Evolutionary conservation across 2,329 filamentous ascomycete genomes (phyloP), one percentile per base, ranked within the genome.

Genomic region (Fusarium udum): DNA sequence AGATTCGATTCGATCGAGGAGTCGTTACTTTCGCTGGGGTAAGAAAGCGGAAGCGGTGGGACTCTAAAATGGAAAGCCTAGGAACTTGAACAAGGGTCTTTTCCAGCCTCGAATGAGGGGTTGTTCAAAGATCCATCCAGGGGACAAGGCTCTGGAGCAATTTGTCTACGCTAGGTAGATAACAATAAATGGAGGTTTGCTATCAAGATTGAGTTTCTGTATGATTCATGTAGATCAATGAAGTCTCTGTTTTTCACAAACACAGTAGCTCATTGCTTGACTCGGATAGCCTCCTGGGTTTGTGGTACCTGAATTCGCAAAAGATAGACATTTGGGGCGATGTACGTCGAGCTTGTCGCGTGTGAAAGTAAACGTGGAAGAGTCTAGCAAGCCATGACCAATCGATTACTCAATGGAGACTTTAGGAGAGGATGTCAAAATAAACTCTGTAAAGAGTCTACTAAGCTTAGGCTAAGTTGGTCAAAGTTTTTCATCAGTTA

Each of bases 341-440:
- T 67, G 51, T 61, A 60, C 39, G 43, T 70, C 18, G 56, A 71
- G 56, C 46, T 69, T 57, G 51, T 40, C n/a, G n/a, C n/a, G n/a
- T n/a, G n/a, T n/a, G 56, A 66, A 66, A 51, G 49, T 46, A 34
- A 61, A 72, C 67, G 59, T 78, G 73, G 71, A 77, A 78, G 66
- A 43, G 67, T 78, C 71, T 74, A 71, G 76, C 62, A 77, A 61
- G n/a, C n/a, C n/a, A n/a, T n/a, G n/a, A n/a, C n/a, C n/a, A n/a
- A n/a, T n/a, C n/a, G n/a, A n/a, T n/a, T n/a, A n/a, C n/a, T n/a
- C n/a, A n/a, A n/a, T n/a, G n/a, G n/a, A n/a, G n/a, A n/a, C n/a
- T n/a, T n/a, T n/a, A n/a, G n/a, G n/a, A n/a, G n/a, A n/a, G n/a
- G n/a, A n/a, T n/a, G n/a, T n/a, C n/a, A n/a, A n/a, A n/a, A n/a